A percentile compares a stretch with the other conserved stretches of the same genome.
Evolutionary conservation across 345 rosid genomes (phyloP).

Genomic region (Bruguiera parviflora): DNA sequence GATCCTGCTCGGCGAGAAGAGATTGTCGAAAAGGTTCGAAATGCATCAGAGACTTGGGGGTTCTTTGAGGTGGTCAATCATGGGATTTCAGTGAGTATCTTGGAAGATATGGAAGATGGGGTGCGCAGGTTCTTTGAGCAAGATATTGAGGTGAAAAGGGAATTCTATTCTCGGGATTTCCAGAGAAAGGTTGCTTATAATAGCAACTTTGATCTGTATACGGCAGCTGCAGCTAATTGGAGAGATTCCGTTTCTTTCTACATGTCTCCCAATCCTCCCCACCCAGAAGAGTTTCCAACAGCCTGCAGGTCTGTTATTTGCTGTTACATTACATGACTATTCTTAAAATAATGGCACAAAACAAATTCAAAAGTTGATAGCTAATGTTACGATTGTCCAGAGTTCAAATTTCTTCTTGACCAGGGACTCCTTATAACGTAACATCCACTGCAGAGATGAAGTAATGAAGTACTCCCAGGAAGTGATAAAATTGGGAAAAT

Average conservation of each 20-base stretch:
- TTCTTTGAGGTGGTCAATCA: slow-evolving; percentile 45
- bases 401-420: no score
- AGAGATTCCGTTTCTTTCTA: slow-evolving; percentile 31
- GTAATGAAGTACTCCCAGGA: slow-evolving; percentile 21
- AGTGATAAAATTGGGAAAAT: slow-evolving; percentile 8
- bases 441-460: slow-evolving; percentile 26
- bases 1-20: slow-evolving; percentile 4
- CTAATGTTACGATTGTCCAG: no score
- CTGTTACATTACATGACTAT: no score
- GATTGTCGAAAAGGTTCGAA: slow-evolving; percentile 19
- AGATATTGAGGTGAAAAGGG: slow-evolving; percentile 31
- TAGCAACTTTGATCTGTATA: slow-evolving; percentile 34
- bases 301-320: slow-evolving; percentile 33
- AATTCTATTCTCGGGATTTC: slow-evolving; percentile 28
- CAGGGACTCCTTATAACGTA: no score
- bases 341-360: no score
- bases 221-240: slow-evolving; percentile 35
- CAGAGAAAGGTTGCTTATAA: slow-evolving; percentile 26
- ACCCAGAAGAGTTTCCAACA: slow-evolving; percentile 35
- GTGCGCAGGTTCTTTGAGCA: slow-evolving; percentile 36
- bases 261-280: slow-evolving; percentile 34
- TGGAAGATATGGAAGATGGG: slow-evolving; percentile 33
- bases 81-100: slow-evolving; percentile 24
- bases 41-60: slow-evolving; percentile 45
- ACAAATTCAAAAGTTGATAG: no score